Evolutionary conservation across 352 stramenopile species (phyloP).

Genomic region (Globisporangium irregulare): DNA sequence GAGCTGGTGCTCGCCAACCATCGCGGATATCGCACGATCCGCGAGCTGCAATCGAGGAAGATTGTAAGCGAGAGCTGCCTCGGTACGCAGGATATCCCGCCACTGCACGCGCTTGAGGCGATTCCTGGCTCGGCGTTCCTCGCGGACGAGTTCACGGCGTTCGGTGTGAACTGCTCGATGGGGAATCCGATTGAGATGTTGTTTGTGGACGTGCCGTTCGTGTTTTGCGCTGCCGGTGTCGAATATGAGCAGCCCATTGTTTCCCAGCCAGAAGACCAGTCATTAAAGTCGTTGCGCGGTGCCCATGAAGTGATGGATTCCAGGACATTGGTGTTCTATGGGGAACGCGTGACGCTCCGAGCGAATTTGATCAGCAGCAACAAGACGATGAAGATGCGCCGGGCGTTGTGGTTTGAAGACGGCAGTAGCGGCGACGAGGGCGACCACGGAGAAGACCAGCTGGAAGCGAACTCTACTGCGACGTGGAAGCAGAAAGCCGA

Average conservation of each 20-base stretch:
- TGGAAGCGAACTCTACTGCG: not conserved
- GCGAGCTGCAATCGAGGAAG: not conserved
- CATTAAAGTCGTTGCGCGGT: not conserved
- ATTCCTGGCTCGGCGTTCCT: conserved; percentile 29
- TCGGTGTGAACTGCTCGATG: conserved; percentile 23
- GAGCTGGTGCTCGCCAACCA: conserved; percentile 36
- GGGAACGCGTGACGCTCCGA: not conserved
- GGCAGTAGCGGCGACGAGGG: not conserved
- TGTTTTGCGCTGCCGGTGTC: conserved; percentile 28
- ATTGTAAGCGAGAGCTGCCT: conserved; percentile 23
- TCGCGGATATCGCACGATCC: conserved; percentile 28
- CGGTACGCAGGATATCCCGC: conserved; percentile 30
- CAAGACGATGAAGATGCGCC: not conserved
- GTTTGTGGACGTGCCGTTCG: conserved; percentile 30
- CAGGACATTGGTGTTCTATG: not conserved
- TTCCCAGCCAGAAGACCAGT: not conserved
- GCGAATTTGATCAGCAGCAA: conserved; percentile 1
- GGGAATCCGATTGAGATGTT: conserved; percentile 32
- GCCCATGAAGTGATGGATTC: too few relatives aligned
- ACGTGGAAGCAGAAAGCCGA: not conserved
- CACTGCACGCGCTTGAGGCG: conserved; percentile 35
- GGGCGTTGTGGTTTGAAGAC: not conserved
- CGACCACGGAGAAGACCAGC: not conserved
- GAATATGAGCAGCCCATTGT: not conserved
- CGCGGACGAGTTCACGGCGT: conserved; percentile 23